These are phyloP conservation scores for Trichoderma pleuroti DNA, from an alignment of 2,329 filamentous ascomycete genomes.

Conservation along the genomic window DNA sequence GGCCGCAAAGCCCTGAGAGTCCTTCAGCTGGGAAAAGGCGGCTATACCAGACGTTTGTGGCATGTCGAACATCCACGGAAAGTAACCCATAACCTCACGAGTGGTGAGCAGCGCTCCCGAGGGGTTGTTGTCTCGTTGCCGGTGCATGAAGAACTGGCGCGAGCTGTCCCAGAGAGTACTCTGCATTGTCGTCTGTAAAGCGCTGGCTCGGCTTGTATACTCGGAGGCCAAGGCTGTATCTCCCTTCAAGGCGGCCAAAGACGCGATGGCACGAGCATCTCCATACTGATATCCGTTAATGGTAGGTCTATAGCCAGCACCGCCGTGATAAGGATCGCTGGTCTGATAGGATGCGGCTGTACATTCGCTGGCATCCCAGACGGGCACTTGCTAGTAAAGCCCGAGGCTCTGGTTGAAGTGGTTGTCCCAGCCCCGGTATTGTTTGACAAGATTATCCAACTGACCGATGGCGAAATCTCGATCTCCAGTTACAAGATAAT, in stretches of 20 bases:
- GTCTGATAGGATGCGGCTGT: neutral
- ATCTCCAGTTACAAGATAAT: conserved; percentile 1
- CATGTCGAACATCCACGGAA: neutral
- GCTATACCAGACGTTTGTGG: neutral
- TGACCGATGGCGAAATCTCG: neutral
- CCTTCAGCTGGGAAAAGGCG: neutral
- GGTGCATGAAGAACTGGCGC: neutral
- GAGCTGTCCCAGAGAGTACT: neutral
- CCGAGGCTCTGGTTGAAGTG: neutral
- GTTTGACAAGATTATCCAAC: neutral
- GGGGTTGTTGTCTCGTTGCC: neutral
- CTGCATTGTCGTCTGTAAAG: neutral
- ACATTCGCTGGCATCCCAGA: neutral
- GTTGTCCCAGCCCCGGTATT: neutral
- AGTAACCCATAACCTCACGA: neutral
- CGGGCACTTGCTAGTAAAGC: neutral
- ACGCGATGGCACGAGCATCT: neutral
- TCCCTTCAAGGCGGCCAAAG: neutral
- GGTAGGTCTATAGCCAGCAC: neutral
- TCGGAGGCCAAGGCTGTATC: neutral
- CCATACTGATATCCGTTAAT: conserved; percentile 4
- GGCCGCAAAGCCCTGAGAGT: neutral
- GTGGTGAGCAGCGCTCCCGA: neutral
- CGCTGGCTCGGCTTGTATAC: neutral
- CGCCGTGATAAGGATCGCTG: neutral